phyloP scores from a whole-genome alignment of 768 basidiomycete species.

The Termitomyces sp. region DNA sequence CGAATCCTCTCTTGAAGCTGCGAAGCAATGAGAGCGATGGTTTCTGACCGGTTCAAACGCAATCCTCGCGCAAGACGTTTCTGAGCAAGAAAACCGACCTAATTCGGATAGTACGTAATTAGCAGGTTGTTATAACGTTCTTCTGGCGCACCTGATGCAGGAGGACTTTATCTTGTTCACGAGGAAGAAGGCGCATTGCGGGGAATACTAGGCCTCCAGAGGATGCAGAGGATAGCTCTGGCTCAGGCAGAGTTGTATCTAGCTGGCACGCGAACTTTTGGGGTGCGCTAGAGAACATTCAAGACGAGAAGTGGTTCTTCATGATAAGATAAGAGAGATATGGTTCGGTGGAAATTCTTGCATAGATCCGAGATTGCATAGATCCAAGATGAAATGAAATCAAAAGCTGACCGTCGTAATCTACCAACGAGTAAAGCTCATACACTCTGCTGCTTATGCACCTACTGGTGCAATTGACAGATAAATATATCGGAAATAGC shows the following conservation, averaged over 20 bases:
- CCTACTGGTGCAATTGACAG: neutral
- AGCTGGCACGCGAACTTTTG: neutral
- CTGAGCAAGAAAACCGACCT: slow-evolving; percentile 89
- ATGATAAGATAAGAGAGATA: slow-evolving; percentile 8
- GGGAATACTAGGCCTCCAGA: neutral
- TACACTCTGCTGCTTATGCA: neutral
- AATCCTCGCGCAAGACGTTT: slow-evolving; percentile 93
- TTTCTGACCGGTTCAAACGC: slow-evolving; percentile 81
- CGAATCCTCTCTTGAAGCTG: slow-evolving; percentile 91
- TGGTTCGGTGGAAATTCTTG: neutral
- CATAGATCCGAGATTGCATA: too few species aligned
- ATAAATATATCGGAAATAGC: neutral
- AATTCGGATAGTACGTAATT: slow-evolving; percentile 1
- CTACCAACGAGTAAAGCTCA: neutral
- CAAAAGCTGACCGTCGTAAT: neutral
- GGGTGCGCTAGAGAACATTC: neutral
- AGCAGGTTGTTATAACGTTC: neutral
- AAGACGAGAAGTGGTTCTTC: neutral
- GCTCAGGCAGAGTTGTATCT: neutral
- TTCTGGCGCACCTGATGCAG: slow-evolving; percentile 51
- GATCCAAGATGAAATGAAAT: neutral
- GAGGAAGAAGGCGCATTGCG: slow-evolving; percentile 64
- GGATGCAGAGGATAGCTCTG: too few species aligned
- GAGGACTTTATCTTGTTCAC: slow-evolving; percentile 70
- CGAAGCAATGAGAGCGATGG: slow-evolving; percentile 84